Conservation (phyloP, 345 rosid genomes). For the Crucihimalaya himalaica region DNA sequence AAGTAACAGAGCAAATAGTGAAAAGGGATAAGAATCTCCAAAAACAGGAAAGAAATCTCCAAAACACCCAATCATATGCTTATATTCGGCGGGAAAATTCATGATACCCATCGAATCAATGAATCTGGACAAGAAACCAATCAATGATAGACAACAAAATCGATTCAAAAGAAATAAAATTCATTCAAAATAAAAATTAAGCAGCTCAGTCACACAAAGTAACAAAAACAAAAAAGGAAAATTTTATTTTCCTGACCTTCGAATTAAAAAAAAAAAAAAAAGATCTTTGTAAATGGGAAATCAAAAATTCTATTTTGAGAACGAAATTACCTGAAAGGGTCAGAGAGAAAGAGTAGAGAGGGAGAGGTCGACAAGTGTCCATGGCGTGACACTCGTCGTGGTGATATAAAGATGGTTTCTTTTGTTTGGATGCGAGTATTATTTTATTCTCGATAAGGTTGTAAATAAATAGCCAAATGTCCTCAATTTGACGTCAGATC, state of each 20-base stretch:
- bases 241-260: slow-evolving; percentile 31
- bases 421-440: slow-evolving; percentile 36
- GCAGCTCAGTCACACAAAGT: slow-evolving; percentile 33
- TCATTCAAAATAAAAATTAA: neutral
- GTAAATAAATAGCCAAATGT: neutral
- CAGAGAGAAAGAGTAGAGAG: slow-evolving; percentile 7
- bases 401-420: slow-evolving; percentile 52
- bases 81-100: slow-evolving; percentile 24
- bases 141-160: slow-evolving; percentile 10
- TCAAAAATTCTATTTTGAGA: slow-evolving; percentile 27
- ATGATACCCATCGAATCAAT: slow-evolving; percentile 27
- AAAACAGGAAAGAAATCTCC: neutral
- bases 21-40: neutral
- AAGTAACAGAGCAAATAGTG: slow-evolving; percentile 13
- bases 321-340: slow-evolving; percentile 27
- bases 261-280: neutral
- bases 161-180: slow-evolving; percentile 6
- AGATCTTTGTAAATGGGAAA: neutral
- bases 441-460: slow-evolving; percentile 33
- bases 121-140: slow-evolving; percentile 33
- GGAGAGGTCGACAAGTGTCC: slow-evolving; percentile 80
- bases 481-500: slow-evolving; percentile 27
- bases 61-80: slow-evolving; percentile 34
- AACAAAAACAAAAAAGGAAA: neutral
- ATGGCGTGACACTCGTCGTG: slow-evolving; percentile 61